Evolutionary conservation across 768 basidiomycete genomes (phyloP).

Genomic region (Sporobolomyces pararoseus): DNA sequence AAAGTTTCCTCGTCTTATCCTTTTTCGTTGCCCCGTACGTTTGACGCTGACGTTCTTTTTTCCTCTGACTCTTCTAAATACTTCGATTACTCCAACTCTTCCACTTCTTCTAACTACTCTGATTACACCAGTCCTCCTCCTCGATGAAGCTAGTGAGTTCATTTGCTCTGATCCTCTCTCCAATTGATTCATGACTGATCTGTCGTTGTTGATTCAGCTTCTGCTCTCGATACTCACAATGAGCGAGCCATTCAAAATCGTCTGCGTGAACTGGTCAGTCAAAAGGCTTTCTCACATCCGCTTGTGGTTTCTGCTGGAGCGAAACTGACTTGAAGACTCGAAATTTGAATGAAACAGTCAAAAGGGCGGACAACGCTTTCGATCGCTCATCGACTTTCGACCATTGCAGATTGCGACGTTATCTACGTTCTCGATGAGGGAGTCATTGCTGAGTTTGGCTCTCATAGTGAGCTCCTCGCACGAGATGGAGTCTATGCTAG

Average conservation of each 20-base stretch:
- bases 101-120: not conserved
- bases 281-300: constrained; percentile 28
- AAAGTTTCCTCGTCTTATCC: too few relatives aligned
- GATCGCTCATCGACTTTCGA: constrained; percentile 50
- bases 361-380: constrained; percentile 34
- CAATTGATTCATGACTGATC: too few relatives aligned
- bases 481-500: constrained; percentile 35
- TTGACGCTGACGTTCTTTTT: too few relatives aligned
- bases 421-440: constrained; percentile 91
- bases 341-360: too few relatives aligned
- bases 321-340: too few relatives aligned
- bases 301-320: too few relatives aligned
- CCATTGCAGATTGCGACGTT: constrained; percentile 62
- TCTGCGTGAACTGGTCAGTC: constrained; percentile 67
- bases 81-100: constrained; percentile 56
- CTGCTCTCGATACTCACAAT: constrained; percentile 71
- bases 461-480: constrained; percentile 40
- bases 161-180: too few relatives aligned
- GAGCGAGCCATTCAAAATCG: constrained; percentile 87
- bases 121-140: constrained; percentile 8
- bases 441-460: constrained; percentile 73
- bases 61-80: constrained; percentile 57
- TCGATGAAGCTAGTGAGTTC: constrained; percentile 44
- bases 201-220: too few relatives aligned
- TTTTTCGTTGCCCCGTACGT: too few relatives aligned